Base-by-base conservation (phyloP, 139 green algal species). In the Auxenochlorella protothecoides region DNA sequence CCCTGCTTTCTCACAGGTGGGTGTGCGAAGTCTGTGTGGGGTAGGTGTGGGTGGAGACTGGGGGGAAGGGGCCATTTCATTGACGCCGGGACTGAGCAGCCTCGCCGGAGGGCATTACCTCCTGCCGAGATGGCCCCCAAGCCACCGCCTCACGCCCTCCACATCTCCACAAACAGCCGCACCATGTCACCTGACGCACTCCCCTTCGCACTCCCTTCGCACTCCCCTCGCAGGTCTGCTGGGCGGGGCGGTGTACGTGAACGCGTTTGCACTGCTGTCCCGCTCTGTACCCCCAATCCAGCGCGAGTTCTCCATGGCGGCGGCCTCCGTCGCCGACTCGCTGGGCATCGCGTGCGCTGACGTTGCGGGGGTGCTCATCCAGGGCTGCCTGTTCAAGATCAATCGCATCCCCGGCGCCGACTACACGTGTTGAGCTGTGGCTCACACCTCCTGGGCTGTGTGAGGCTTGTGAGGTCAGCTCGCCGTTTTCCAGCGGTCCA, bases 161-260 rank as follows among this genome's bases (percentile, higher is more conserved):
- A 44, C 27, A 44, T 44, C 27, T 44, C 27, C 27, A 44, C 27
- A 44, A 44, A 44, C 27, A 44, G 27, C 27, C 27, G 27, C 27
- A 44, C 27, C 27, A 44, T 44, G 27, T 44, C 27, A 44, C 27
- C 27, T 44, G 27, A 44, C 27, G 27, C 27, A 44, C 27, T 44
- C 44, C 15, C 53, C 53, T 16, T 62, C 5, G 3, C 54, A 14
- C 7, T 8, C 27, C 55, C 14, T 56, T 72, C 6, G n/a, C 15
- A 14, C 3, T 68, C 27, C 27, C 27, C 27, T 63, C 16, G 65
- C 80, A 66, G 86, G 86, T 3, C 67, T 91, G 66, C 53, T 91
- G 63, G 86, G 86, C 0, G 86, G 86, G 5, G 81, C 77, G 9
- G 81, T 88, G 59, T 91, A 91, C 75, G 86, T 91, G 10, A 85